A percentile compares a stretch with the other conserved stretches of the same genome.
Conservation (phyloP, 345 rosid species). For the Nasturtium officinale region DNA sequence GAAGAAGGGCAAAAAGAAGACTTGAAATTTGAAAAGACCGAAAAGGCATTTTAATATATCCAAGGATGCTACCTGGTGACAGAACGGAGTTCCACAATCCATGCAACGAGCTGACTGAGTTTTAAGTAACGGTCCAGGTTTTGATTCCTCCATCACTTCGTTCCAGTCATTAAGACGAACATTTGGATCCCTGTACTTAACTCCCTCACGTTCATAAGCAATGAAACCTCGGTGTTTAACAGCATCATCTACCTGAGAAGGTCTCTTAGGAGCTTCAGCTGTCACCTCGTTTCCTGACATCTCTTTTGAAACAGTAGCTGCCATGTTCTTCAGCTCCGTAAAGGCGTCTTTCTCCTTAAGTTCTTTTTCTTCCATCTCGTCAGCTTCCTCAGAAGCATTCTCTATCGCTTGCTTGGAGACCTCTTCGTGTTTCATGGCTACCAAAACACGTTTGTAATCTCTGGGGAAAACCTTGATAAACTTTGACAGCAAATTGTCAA, state of each 20-base stretch:
- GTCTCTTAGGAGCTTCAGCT: slow-evolving; percentile 55
- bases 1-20: not conserved
- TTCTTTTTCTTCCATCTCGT: slow-evolving; percentile 60
- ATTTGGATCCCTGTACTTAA: slow-evolving; percentile 86
- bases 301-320: slow-evolving; percentile 56
- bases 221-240: slow-evolving; percentile 84
- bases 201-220: slow-evolving; percentile 90
- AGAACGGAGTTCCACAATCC: slow-evolving; percentile 99
- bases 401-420: slow-evolving; percentile 50
- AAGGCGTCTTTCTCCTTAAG: slow-evolving; percentile 72
- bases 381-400: slow-evolving; percentile 53
- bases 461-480: slow-evolving; percentile 95
- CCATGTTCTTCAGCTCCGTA: slow-evolving; percentile 89
- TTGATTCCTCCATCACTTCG: slow-evolving; percentile 84
- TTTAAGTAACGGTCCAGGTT: slow-evolving; percentile 79
- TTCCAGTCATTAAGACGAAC: slow-evolving; percentile 88
- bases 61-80: slow-evolving; percentile 74
- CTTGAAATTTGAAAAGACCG: not conserved
- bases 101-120: slow-evolving; percentile 99
- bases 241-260: slow-evolving; percentile 64
- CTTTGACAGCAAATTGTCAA: slow-evolving; percentile 69
- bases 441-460: slow-evolving; percentile 92
- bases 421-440: slow-evolving; percentile 64
- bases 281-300: slow-evolving; percentile 49
- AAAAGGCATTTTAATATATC: not conserved